Evolutionary conservation across 148 eudicot genomes (phyloP).

Genomic region (Persicaria maculosa): DNA sequence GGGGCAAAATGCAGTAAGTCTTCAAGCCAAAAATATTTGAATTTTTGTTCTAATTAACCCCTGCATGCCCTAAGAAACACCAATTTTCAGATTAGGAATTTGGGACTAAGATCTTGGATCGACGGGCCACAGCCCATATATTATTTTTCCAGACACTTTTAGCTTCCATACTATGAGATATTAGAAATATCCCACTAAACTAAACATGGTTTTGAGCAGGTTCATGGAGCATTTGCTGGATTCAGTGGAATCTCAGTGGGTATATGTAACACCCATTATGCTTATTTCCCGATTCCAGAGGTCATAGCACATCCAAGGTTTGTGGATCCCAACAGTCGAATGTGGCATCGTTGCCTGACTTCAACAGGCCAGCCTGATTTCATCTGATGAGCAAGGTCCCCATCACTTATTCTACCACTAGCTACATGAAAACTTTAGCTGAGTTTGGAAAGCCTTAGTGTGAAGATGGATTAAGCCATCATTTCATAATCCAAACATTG

Average conservation of each 20-base stretch:
- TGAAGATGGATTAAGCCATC: background rate
- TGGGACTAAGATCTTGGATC: background rate
- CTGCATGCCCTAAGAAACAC: background rate
- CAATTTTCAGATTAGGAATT: background rate
- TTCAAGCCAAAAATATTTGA: background rate
- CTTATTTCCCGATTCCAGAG: conserved; percentile 93
- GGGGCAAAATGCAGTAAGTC: conserved; percentile 97
- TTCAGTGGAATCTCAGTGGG: conserved; percentile 97
- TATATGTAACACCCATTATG: conserved; percentile 91
- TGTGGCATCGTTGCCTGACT: conserved; percentile 99
- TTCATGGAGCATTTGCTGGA: conserved; percentile 99
- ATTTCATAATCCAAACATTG: background rate
- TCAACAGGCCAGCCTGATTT: conserved; percentile 99
- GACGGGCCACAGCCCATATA: background rate
- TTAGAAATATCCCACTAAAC: background rate
- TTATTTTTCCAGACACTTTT: background rate
- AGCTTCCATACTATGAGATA: background rate
- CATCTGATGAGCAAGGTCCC: conserved; percentile 28
- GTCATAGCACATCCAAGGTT: conserved; percentile 74
- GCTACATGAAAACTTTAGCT: background rate
- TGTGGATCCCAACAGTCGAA: conserved; percentile 95
- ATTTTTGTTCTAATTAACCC: background rate
- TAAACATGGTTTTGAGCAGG: conserved; percentile 41
- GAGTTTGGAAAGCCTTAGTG: background rate
- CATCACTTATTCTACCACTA: background rate